Percentiles rank a stretch among this genome's conserved stretches.
phyloP scores from a whole-genome alignment of 179 eudicot genomes.

The Silene vulgaris region DNA sequence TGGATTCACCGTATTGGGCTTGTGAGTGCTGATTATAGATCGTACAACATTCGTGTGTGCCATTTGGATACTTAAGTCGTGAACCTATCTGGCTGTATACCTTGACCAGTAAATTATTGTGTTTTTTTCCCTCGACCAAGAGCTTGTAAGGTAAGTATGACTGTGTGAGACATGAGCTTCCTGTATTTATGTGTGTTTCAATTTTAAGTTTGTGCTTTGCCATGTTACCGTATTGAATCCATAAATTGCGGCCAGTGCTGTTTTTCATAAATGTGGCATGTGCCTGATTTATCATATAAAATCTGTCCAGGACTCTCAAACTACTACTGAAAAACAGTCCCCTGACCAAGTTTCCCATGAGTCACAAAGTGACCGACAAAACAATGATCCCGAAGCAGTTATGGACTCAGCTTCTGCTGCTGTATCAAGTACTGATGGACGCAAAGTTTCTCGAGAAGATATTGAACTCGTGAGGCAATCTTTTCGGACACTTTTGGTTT shows the following conservation, averaged over 20 bases:
- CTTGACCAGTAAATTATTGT: no score
- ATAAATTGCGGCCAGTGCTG: background rate
- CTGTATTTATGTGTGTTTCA: no score
- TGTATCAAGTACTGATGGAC: conserved; percentile 69
- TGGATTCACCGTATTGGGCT: no score
- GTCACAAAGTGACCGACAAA: conserved; percentile 51
- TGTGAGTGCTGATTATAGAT: no score
- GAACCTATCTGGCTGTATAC: no score
- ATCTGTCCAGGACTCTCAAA: conserved; percentile 44
- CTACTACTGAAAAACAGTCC: conserved; percentile 51
- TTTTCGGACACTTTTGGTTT: conserved; percentile 5
- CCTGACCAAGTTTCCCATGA: conserved; percentile 54
- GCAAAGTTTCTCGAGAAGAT: conserved; percentile 93
- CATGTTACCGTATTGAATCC: background rate
- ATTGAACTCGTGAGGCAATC: conserved; percentile 78
- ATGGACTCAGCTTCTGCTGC: conserved; percentile 86
- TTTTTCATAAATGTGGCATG: background rate
- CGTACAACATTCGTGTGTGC: no score
- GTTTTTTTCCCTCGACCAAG: no score
- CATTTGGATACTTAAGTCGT: no score
- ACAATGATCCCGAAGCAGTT: conserved; percentile 47
- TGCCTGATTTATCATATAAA: background rate
- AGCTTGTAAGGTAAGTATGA: no score
- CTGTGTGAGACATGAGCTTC: no score
- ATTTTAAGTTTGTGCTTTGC: no score